These are phyloP conservation scores for Aaosphaeria arxii DNA, from an alignment of 2,329 filamentous ascomycete genomes.

Conservation along the genomic window DNA sequence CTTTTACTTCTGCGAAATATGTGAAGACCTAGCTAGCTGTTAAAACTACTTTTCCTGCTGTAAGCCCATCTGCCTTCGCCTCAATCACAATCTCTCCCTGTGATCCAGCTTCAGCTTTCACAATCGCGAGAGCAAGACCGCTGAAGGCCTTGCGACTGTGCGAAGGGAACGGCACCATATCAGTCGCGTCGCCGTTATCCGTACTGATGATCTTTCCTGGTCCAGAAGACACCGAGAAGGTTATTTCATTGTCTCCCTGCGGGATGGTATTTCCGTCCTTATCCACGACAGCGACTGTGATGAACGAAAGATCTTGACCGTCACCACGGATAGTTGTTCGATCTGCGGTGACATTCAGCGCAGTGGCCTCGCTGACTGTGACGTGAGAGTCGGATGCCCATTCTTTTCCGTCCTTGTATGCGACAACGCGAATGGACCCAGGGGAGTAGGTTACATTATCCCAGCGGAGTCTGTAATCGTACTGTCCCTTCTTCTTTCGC, in stretches of 20 bases:
- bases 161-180: slow-evolving; percentile 20
- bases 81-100: slow-evolving; percentile 11
- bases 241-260: slow-evolving; percentile 41
- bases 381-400: slow-evolving; percentile 46
- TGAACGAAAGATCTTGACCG: slow-evolving; percentile 43
- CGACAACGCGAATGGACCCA: slow-evolving; percentile 47
- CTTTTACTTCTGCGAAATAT: too few relatives aligned
- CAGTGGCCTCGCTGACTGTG: slow-evolving; percentile 42
- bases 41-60: not conserved
- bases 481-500: slow-evolving; percentile 30
- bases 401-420: slow-evolving; percentile 46
- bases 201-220: slow-evolving; percentile 48
- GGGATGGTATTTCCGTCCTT: slow-evolving; percentile 44
- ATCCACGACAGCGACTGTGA: slow-evolving; percentile 48
- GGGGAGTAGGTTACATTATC: slow-evolving; percentile 49
- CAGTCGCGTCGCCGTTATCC: slow-evolving; percentile 48
- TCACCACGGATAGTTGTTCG: slow-evolving; percentile 38
- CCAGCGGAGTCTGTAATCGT: slow-evolving; percentile 53
- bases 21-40: not conserved
- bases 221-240: slow-evolving; percentile 42
- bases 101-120: slow-evolving; percentile 7
- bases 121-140: slow-evolving; percentile 21
- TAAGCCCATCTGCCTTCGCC: slow-evolving; percentile 4
- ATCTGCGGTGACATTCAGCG: slow-evolving; percentile 42
- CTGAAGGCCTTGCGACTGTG: slow-evolving; percentile 20